These are phyloP conservation scores for Penicillium hordei DNA, from an alignment of 2,329 filamentous ascomycete species.

Conservation along the genomic window DNA sequence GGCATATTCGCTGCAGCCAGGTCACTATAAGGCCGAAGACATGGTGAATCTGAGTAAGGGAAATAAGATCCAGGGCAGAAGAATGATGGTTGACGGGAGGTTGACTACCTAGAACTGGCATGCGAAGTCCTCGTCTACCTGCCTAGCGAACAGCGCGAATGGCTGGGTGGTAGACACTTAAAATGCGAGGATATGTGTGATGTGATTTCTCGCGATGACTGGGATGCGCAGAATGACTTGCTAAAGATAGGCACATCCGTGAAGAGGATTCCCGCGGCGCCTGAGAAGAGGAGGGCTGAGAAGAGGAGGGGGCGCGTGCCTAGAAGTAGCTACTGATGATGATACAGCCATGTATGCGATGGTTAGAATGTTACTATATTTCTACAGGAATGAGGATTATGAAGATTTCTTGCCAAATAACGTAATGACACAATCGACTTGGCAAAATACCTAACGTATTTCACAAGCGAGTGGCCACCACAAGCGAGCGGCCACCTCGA, in stretches of 20 bases:
- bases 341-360: too few species aligned
- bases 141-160: neutral
- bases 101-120: neutral
- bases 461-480: too few species aligned
- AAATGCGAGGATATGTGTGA: neutral
- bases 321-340: too few species aligned
- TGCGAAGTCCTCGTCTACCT: neutral
- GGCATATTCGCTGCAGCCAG: neutral
- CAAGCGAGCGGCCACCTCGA: too few species aligned
- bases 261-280: neutral
- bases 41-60: neutral
- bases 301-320: neutral
- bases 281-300: too few species aligned
- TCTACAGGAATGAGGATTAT: too few species aligned
- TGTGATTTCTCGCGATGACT: neutral
- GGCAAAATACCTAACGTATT: too few species aligned
- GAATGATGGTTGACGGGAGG: neutral
- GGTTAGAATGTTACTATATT: too few species aligned
- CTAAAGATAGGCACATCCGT: neutral
- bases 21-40: neutral
- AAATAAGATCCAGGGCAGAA: neutral
- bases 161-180: neutral
- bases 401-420: too few species aligned
- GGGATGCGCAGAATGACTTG: neutral
- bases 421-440: too few species aligned